Evolutionary conservation across 2,329 filamentous ascomycete species (phyloP).

Genomic region (Cercospora zeae-maydis): DNA sequence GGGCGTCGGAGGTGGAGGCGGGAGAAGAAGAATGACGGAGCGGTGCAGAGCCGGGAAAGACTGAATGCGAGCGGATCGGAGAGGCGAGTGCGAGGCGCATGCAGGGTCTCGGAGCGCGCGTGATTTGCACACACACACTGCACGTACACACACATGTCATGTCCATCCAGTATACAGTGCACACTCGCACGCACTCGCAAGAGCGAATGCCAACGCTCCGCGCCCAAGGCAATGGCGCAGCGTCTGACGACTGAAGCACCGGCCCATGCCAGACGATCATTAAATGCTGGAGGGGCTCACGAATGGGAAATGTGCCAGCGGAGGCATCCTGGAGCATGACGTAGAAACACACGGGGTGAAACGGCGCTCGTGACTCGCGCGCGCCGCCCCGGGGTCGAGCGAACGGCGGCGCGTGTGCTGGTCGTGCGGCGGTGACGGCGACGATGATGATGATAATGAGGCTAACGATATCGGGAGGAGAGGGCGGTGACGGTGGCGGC

Average conservation of each 20-base stretch:
- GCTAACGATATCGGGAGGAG: no score
- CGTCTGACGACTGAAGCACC: not conserved
- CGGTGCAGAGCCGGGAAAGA: not conserved
- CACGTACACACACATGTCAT: not conserved
- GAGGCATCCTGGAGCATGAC: conserved; percentile 5
- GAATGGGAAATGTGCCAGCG: conserved; percentile 1
- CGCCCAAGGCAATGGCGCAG: not conserved
- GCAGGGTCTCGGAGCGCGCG: conserved; percentile 2
- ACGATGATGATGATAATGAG: no score
- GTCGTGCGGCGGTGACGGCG: not conserved
- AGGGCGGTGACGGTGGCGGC: not conserved
- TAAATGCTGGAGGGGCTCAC: conserved; percentile 6
- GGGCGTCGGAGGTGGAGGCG: not conserved
- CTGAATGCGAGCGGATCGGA: not conserved
- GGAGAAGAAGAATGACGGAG: not conserved
- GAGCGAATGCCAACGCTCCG: not conserved
- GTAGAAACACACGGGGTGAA: not conserved
- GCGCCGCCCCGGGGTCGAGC: not conserved
- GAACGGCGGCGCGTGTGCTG: not conserved
- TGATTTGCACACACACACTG: not conserved
- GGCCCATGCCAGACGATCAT: conserved; percentile 4
- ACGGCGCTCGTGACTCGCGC: conserved; percentile 1
- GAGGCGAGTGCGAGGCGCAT: conserved; percentile 1
- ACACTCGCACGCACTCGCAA: not conserved
- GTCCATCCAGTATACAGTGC: no score